phyloP scores from a whole-genome alignment of 768 basidiomycete species.

The Boletus tylopilopsis region DNA sequence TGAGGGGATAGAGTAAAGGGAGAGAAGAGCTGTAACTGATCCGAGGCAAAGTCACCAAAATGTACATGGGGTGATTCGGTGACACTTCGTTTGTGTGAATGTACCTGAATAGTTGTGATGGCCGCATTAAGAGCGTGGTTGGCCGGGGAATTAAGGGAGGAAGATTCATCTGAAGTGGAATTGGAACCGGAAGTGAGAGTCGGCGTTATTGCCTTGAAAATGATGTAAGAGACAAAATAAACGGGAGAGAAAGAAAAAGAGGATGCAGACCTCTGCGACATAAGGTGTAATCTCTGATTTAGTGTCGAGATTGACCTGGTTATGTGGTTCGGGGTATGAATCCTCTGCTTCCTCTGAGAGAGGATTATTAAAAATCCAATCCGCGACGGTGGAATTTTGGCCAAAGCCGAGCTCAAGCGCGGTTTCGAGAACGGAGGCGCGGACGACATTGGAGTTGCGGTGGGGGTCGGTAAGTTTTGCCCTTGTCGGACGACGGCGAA shows the following conservation, averaged over 20 bases:
- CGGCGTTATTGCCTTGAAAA: conserved; percentile 27
- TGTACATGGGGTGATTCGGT: conserved; percentile 29
- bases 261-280: conserved; percentile 29
- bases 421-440: conserved; percentile 72
- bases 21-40: conserved; percentile 27
- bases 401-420: conserved; percentile 67
- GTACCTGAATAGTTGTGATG: conserved; percentile 16
- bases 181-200: conserved; percentile 39
- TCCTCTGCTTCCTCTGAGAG: conserved; percentile 56
- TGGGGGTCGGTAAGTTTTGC: conserved; percentile 7
- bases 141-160: conserved; percentile 27
- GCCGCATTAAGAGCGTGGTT: conserved; percentile 18
- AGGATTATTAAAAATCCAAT: conserved; percentile 71
- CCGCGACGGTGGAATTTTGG: conserved; percentile 53
- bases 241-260: not conserved
- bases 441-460: conserved; percentile 56
- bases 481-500: conserved; percentile 29
- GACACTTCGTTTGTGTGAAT: conserved; percentile 27
- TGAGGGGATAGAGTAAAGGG: conserved; percentile 16
- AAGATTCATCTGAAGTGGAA: conserved; percentile 42
- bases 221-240: conserved; percentile 9
- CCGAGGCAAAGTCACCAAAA: conserved; percentile 29
- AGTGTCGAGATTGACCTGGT: not conserved
- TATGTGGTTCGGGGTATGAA: conserved; percentile 12
- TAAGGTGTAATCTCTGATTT: conserved; percentile 15